Conservation (phyloP, 1,139 yeast species). For the Yamadazyma dushanensis region DNA sequence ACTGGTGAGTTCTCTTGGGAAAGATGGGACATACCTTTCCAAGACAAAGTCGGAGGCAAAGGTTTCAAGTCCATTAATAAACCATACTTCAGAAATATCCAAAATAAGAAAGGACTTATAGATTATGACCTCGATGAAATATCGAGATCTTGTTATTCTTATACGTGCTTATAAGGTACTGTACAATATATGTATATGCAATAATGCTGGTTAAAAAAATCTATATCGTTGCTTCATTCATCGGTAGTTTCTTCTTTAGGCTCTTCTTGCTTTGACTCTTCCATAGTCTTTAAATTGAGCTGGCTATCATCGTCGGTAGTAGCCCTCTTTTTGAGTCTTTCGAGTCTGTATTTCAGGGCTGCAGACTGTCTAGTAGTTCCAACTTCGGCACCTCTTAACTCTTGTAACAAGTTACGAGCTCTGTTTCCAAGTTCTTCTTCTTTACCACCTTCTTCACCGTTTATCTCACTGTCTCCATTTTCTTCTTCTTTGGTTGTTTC, state of each 20-base stretch:
- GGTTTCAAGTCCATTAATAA: conserved; percentile 39
- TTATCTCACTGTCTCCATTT: neutral
- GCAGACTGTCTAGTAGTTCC: conserved; percentile 22
- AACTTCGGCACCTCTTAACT: conserved; percentile 46
- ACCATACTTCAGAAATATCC: conserved; percentile 35
- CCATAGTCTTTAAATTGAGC: neutral
- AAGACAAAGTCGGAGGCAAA: conserved; percentile 41
- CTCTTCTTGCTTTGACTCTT: neutral
- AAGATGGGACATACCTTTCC: conserved; percentile 35
- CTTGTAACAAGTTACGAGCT: conserved; percentile 60
- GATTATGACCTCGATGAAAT: conserved; percentile 42
- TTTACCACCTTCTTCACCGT: neutral
- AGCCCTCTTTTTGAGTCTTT: conserved; percentile 21
- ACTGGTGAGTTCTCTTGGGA: conserved; percentile 11
- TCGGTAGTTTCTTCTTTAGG: neutral
- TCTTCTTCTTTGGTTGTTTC: conserved; percentile 8
- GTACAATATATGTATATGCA: neutral
- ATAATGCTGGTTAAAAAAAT: conserved; percentile 1
- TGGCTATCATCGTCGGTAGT: conserved; percentile 7
- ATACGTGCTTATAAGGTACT: conserved; percentile 17
- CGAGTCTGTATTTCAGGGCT: conserved; percentile 41
- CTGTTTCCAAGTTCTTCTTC: conserved; percentile 45
- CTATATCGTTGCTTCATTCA: conserved; percentile 1
- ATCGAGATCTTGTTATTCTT: conserved; percentile 17
- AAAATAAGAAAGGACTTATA: conserved; percentile 26